phyloP scores from a whole-genome alignment of 2,329 filamentous ascomycete genomes.

The Hypoxylon sp. region DNA sequence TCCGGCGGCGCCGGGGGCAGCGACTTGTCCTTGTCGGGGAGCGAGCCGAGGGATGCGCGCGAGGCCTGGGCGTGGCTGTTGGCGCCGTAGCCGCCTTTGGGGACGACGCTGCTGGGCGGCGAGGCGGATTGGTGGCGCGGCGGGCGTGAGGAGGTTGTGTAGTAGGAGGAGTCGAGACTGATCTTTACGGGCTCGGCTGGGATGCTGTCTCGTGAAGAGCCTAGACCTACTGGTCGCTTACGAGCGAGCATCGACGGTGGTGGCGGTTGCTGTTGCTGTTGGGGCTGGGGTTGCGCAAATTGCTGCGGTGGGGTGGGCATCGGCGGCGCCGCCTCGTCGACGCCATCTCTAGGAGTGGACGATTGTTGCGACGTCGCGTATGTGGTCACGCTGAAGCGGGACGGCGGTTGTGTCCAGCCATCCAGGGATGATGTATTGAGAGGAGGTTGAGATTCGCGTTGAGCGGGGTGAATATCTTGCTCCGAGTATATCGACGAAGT shows the following conservation, averaged over 20 bases:
- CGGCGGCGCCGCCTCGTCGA: constrained; percentile 50
- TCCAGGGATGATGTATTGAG: constrained; percentile 36
- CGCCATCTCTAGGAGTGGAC: constrained; percentile 52
- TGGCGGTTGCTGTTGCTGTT: constrained; percentile 19
- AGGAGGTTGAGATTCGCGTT: constrained; percentile 36
- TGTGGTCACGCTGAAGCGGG: constrained; percentile 71
- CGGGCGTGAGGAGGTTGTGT: constrained; percentile 20
- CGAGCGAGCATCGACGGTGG: constrained; percentile 52
- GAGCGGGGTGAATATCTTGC: too few relatives aligned
- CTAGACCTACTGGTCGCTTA: constrained; percentile 47
- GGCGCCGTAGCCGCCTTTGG: too few relatives aligned
- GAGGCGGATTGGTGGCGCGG: background rate
- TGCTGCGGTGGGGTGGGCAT: constrained; percentile 50
- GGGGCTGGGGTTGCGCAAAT: constrained; percentile 41
- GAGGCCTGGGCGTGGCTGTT: background rate
- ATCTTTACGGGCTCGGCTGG: constrained; percentile 44
- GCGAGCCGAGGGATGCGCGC: constrained; percentile 18
- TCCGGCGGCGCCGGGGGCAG: constrained; percentile 65
- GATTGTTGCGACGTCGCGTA: constrained; percentile 62
- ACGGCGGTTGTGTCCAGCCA: constrained; percentile 61
- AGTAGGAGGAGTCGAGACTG: constrained; percentile 44
- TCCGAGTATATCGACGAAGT: constrained; percentile 51
- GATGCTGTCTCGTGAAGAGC: constrained; percentile 28
- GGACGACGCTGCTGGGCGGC: background rate
- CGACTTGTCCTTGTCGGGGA: constrained; percentile 65